A percentile compares a stretch with the other conserved stretches of the same genome.
Evolutionary conservation across 208 protist genomes (phyloP).

Genomic region (Acanthamoeba rhysodes): DNA sequence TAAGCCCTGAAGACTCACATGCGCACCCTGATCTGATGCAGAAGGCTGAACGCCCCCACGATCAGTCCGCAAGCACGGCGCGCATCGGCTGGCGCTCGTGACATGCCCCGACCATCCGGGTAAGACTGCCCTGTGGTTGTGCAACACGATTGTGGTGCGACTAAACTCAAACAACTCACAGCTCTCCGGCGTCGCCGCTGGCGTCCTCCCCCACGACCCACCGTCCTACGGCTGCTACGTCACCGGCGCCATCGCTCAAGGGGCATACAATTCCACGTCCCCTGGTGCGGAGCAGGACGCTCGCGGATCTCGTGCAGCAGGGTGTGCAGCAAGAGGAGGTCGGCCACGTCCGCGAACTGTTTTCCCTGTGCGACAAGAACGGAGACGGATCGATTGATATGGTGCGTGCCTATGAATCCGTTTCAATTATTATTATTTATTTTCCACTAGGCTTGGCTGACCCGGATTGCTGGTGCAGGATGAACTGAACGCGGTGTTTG

Average conservation of each 20-base stretch:
- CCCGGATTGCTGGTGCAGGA: not conserved
- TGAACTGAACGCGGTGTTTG: slow-evolving; percentile 31
- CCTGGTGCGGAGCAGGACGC: not conserved
- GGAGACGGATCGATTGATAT: slow-evolving; percentile 47
- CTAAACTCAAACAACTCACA: not conserved
- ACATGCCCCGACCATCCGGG: not conserved
- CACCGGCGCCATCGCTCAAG: not conserved
- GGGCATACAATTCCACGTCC: not conserved
- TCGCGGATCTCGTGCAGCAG: slow-evolving; percentile 3
- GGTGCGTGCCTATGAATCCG: not conserved
- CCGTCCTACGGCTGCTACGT: not conserved
- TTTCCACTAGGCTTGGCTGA: not conserved
- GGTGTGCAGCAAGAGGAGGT: slow-evolving; percentile 18
- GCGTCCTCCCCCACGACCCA: not conserved
- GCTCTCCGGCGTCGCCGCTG: not conserved
- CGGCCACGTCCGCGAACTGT: slow-evolving; percentile 13
- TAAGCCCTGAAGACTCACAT: too few relatives aligned
- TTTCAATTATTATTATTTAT: not conserved
- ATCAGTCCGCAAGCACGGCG: not conserved
- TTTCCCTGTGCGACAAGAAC: slow-evolving; percentile 18
- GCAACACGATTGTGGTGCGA: too few relatives aligned
- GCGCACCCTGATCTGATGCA: not conserved
- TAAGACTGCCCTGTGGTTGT: not conserved
- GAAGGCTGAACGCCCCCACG: not conserved
- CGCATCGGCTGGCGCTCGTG: not conserved